Base-by-base conservation (phyloP, 2,329 filamentous ascomycete species). In the Cordyceps javanica region DNA sequence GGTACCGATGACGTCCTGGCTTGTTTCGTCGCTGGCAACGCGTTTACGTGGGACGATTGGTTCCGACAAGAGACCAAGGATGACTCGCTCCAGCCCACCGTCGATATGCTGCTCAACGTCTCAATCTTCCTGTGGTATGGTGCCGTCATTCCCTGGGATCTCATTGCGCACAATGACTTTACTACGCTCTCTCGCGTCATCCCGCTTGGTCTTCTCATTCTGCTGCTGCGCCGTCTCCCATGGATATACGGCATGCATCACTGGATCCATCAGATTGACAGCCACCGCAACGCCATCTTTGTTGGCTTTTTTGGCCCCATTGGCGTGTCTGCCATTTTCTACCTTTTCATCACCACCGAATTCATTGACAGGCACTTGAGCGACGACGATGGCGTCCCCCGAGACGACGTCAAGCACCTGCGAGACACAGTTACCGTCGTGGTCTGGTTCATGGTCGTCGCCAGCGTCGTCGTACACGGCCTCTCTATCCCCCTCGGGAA, bases 291-390 rank as follows among this genome's bases (percentile, higher is more conserved):
- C 63, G 91, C 91, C 2, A 73, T 89, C 0, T 96, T 96, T 66
- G 89, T 94, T 8, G 92, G 92, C 0, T 96, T 96, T 75, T 97
- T 97, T 62, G 92, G 92, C 0, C 92, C 92, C 0, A 92, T 97
- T 57, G 91, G 93, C 3, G 91, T 96, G 1, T 90, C 89, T 16
- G 92, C 91, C 1, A 82, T 96, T 21, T 97, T 96, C 69, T 96
- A 97, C 68, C 79, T 97, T 6, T 95, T 91, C 66, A 77, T 96
- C 60, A 87, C 82, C 41, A 71, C 89, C 1, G 89, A 96, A 25
- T 96, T 92, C 60, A 76, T 97, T 19, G 51, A 73, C 70, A 30
- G 73, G 59, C 66, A 68, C 2, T 66, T 83, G n/a, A 82, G 66
- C 19, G 64, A 78, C 0, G 81, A 84, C 8, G 75, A 89, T 54